Base-by-base conservation (phyloP, 345 rosid species). In the Schrenkiella parvula region DNA sequence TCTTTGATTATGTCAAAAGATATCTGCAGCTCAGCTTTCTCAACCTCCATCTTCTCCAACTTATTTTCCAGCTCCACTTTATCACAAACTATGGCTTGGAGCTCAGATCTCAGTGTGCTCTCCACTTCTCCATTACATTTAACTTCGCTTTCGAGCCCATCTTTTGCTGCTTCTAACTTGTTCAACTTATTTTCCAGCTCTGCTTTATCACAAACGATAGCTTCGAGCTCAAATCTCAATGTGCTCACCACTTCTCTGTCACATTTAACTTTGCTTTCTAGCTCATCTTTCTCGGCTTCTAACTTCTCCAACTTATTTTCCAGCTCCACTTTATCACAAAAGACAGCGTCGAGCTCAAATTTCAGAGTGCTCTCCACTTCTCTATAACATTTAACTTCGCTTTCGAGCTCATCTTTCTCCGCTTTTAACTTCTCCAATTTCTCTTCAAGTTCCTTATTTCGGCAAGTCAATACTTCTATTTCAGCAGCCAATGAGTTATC, bases 1-100 rank as follows among this genome's bases (percentile, higher is more conserved):
- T 79, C 86, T 74, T 63, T 78, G 57, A 79, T 81, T 65, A 80
- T 70, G 22, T 76, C 68, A 55, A 86, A 85, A 64, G 86, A 82
- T 69, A 73, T 79, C 73, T 84, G 86, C 67, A 91, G 78, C 74
- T 89, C 88, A 78, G 75, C 76, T 74, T 77, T 83, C 74, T 84
- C 85, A 37, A 64, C 77, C 21, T 78, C 81, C 70, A 82, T 48
- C 53, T 69, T 78, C 64, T 82, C 82, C 31, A 86, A 47, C 64
- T 71, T 83, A 52, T 79, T 78, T 62, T 87, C 86, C 44, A 87
- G 61, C 61, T 82, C 87, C n/a, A 32, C 44, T 43, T 79, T 78
- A 41, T 69, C 81, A 64, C 48, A 71, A 60, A 72, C 71, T 61
- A 77, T 73, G 8, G 72, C 64, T 57, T 87, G 80, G 1, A 83